These are phyloP conservation scores for Monosporascus sp. DNA, from an alignment of 2,329 filamentous ascomycete species.

Conservation along the genomic window DNA sequence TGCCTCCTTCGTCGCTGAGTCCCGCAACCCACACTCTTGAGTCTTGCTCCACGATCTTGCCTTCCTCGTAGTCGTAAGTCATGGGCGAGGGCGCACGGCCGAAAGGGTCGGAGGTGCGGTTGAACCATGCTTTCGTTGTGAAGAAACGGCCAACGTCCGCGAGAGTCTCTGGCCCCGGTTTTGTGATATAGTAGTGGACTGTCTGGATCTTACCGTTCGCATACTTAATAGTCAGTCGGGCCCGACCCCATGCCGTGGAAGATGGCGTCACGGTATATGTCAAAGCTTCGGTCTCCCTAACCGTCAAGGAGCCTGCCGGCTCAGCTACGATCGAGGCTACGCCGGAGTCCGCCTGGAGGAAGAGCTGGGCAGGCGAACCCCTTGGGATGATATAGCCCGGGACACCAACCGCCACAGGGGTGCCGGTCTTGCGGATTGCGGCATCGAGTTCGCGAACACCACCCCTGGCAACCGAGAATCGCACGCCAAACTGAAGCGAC, in stretches of 20 bases:
- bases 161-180: conserved; percentile 37
- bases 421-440: conserved; percentile 35
- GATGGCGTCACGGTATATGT: conserved; percentile 40
- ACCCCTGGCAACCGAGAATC: conserved; percentile 40
- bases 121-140: conserved; percentile 49
- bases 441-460: conserved; percentile 43
- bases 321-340: conserved; percentile 35
- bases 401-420: conserved; percentile 45
- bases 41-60: conserved; percentile 39
- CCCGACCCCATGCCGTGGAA: conserved; percentile 42
- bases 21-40: conserved; percentile 53
- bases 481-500: conserved; percentile 42
- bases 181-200: conserved; percentile 52
- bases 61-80: conserved; percentile 48
- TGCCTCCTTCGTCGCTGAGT: conserved; percentile 54
- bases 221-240: conserved; percentile 42
- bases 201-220: conserved; percentile 42
- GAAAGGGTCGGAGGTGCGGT: conserved; percentile 47
- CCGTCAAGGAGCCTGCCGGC: conserved; percentile 32
- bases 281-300: conserved; percentile 22
- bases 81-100: conserved; percentile 49
- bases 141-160: conserved; percentile 46
- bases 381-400: conserved; percentile 50
- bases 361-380: conserved; percentile 41
- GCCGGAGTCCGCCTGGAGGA: conserved; percentile 34